Percentiles rank a stretch among this genome's conserved stretches.
phyloP scores from a whole-genome alignment of 306 rosid species.

The Oemleria cerasiformis region DNA sequence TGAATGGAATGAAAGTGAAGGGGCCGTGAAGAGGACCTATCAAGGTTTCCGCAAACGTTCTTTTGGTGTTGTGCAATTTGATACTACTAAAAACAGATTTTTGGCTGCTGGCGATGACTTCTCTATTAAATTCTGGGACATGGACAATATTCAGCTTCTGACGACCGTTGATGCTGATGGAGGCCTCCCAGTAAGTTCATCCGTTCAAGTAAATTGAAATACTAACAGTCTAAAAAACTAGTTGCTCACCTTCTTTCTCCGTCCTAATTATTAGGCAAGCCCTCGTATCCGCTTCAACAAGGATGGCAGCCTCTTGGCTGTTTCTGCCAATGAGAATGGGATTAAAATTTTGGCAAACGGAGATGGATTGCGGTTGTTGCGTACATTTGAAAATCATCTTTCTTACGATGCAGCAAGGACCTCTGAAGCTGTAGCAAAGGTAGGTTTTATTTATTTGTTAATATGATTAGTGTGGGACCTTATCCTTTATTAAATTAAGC shows the following conservation, averaged over 20 bases:
- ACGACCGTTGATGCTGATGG: conserved; percentile 89
- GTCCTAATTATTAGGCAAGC: conserved; percentile 61
- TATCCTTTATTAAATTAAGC: conserved; percentile 6
- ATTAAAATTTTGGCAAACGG: conserved; percentile 78
- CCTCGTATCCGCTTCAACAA: conserved; percentile 97
- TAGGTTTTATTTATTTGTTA: conserved; percentile 16
- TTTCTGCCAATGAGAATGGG: conserved; percentile 84
- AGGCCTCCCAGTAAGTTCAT: conserved; percentile 82
- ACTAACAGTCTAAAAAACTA: conserved; percentile 7
- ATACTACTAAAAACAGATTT: conserved; percentile 83
- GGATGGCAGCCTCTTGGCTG: conserved; percentile 92
- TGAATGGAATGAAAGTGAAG: conserved; percentile 98
- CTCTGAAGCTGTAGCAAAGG: conserved; percentile 82
- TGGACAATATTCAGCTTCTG: conserved; percentile 83
- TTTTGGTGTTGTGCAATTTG: conserved; percentile 82
- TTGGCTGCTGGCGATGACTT: conserved; percentile 96
- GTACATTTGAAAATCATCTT: conserved; percentile 68
- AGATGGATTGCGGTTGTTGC: conserved; percentile 62
- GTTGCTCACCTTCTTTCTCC: conserved; percentile 27
- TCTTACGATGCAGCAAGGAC: conserved; percentile 74
- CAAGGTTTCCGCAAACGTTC: conserved; percentile 95
- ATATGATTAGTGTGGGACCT: conserved; percentile 5
- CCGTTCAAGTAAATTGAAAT: conserved; percentile 16
- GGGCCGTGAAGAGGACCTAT: conserved; percentile 84
- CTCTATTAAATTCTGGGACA: conserved; percentile 96